Conservation (phyloP, 1,139 yeast species). For the Arxiozyma telluris region DNA sequence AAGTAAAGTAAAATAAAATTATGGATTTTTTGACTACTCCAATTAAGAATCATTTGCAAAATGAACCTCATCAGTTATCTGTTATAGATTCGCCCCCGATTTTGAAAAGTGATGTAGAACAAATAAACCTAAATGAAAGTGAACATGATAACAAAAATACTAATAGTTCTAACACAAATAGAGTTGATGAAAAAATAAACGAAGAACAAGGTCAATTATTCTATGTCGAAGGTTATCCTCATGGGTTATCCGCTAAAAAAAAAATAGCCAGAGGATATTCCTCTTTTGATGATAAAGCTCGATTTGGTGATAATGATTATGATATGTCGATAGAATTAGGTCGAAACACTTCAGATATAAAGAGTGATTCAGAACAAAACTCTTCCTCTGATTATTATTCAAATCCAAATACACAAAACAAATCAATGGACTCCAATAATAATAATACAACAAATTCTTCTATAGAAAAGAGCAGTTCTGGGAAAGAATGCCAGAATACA, state of each 20-base stretch:
- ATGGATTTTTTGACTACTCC: conserved; percentile 1
- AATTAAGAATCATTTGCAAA: background rate
- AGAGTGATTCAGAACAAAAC: background rate
- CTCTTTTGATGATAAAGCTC: background rate
- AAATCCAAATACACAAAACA: background rate
- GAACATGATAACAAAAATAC: background rate
- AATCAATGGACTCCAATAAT: background rate
- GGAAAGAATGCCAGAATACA: background rate
- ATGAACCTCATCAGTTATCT: background rate
- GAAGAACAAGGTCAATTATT: background rate
- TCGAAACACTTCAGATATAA: conserved; percentile 7
- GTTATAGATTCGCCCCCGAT: background rate
- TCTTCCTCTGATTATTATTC: background rate
- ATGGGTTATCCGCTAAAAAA: conserved; percentile 16
- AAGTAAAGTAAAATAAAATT: background rate
- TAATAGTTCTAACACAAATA: background rate
- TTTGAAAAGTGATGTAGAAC: background rate
- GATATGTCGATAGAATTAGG: conserved; percentile 3
- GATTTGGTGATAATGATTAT: background rate
- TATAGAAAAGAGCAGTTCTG: background rate
- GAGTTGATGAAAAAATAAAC: background rate
- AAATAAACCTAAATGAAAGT: background rate
- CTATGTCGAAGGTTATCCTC: conserved; percentile 12
- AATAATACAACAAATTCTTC: background rate
- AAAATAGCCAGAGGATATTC: background rate